Conservation (phyloP, 495 filamentous ascomycete species). For the Cercophora scortea region DNA sequence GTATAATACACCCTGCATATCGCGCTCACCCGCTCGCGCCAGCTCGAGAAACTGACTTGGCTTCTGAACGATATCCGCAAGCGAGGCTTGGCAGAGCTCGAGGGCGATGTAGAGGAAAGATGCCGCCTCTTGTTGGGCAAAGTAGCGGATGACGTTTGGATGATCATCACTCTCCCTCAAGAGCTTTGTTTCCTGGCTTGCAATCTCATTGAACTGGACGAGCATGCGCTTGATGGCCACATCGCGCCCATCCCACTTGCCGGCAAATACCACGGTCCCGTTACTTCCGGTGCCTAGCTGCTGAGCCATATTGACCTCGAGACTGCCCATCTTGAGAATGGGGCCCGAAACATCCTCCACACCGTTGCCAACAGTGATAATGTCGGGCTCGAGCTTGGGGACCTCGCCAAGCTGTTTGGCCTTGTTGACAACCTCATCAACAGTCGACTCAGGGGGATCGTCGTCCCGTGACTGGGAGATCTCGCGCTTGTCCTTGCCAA, state of each 20-base stretch:
- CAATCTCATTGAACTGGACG: conserved; percentile 89
- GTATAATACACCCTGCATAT: conserved; percentile 60
- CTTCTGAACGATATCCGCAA: conserved; percentile 80
- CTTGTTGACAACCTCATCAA: conserved; percentile 37
- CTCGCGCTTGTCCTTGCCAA: conserved; percentile 29
- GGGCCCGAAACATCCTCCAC: conserved; percentile 49
- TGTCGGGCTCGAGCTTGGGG: conserved; percentile 49
- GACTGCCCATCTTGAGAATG: conserved; percentile 61
- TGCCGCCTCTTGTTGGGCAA: conserved; percentile 75
- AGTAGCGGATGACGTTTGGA: conserved; percentile 93
- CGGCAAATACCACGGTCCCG: conserved; percentile 77
- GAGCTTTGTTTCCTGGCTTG: conserved; percentile 83
- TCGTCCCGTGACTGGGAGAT: conserved; percentile 34
- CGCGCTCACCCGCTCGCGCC: conserved; percentile 44
- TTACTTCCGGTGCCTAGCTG: conserved; percentile 76
- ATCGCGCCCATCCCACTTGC: conserved; percentile 80
- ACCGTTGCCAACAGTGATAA: conserved; percentile 38
- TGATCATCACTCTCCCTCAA: conserved; percentile 92
- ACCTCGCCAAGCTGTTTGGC: conserved; percentile 39
- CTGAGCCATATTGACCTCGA: conserved; percentile 64
- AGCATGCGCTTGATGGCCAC: conserved; percentile 97
- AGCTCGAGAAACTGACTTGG: conserved; percentile 40
- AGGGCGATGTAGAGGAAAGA: conserved; percentile 96
- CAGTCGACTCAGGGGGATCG: conserved; percentile 23
- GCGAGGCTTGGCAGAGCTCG: conserved; percentile 88